Conservation (phyloP, 2,329 filamentous ascomycete species). For the Colletotrichum tabaci region DNA sequence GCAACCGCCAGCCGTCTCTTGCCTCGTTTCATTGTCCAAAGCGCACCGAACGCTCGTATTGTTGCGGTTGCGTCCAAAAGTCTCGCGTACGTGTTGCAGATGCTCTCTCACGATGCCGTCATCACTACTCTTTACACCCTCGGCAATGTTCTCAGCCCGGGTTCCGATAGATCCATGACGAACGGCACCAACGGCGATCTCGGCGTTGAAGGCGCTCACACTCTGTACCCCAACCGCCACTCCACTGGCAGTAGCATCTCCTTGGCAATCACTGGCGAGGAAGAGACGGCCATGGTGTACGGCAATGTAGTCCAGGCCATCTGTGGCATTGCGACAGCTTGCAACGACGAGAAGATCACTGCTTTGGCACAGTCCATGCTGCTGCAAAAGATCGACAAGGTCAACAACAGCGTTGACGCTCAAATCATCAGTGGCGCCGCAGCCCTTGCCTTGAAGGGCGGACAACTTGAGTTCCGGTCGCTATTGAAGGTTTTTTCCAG, state of each 20-base stretch:
- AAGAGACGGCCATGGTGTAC: constrained; percentile 84
- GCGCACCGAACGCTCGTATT: constrained; percentile 77
- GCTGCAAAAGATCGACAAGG: constrained; percentile 92
- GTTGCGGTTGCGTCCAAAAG: constrained; percentile 86
- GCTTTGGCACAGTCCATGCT: constrained; percentile 96
- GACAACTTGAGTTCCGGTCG: constrained; percentile 85
- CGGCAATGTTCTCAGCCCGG: constrained; percentile 93
- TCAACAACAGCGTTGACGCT: constrained; percentile 84
- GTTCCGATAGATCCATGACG: constrained; percentile 67
- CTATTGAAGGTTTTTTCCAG: constrained; percentile 87
- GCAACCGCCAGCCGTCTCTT: constrained; percentile 84
- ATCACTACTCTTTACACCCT: constrained; percentile 97
- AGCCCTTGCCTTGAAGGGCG: constrained; percentile 81
- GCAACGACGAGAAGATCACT: constrained; percentile 91
- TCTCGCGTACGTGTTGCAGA: constrained; percentile 84
- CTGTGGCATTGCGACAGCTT: constrained; percentile 87
- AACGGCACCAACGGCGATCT: constrained; percentile 66
- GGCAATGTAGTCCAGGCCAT: constrained; percentile 95
- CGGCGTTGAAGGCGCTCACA: constrained; percentile 52
- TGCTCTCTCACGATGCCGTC: constrained; percentile 90
- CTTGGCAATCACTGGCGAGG: constrained; percentile 80
- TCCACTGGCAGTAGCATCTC: constrained; percentile 85
- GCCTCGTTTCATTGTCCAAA: constrained; percentile 90
- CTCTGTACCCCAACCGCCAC: constrained; percentile 69
- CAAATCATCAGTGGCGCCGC: constrained; percentile 89